These are phyloP conservation scores for Madurella mycetomatis DNA, from an alignment of 2,329 filamentous ascomycete genomes.

Conservation along the genomic window DNA sequence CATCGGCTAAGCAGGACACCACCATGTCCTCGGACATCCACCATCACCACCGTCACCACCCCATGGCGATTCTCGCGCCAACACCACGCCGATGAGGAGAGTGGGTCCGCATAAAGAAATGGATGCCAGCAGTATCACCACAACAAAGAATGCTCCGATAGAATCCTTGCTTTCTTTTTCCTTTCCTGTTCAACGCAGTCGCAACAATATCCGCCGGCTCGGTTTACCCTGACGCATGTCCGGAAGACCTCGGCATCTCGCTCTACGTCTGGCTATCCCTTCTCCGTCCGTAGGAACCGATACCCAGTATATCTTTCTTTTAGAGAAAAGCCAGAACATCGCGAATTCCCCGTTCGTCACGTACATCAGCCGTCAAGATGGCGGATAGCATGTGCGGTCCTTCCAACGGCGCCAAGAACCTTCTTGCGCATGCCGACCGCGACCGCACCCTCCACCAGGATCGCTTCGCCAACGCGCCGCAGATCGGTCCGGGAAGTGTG, in stretches of 20 bases:
- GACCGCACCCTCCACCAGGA: conserved; percentile 72
- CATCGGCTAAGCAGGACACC: background rate
- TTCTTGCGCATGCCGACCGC: conserved; percentile 64
- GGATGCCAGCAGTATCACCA: background rate
- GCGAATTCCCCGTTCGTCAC: background rate
- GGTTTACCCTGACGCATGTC: conserved; percentile 7
- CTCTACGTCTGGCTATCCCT: background rate
- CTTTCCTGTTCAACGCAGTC: conserved; percentile 3
- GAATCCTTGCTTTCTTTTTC: background rate
- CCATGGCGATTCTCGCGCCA: conserved; percentile 7
- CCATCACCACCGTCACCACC: conserved; percentile 5
- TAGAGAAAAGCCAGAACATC: background rate
- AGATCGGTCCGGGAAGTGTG: conserved; percentile 23
- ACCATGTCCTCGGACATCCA: background rate
- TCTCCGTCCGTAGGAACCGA: background rate
- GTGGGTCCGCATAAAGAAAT: conserved; percentile 7
- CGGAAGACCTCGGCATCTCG: conserved; percentile 18
- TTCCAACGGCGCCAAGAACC: conserved; percentile 68
- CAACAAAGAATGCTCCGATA: conserved; percentile 7
- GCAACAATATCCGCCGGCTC: conserved; percentile 1
- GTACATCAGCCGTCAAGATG: conserved; percentile 30
- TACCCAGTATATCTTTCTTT: background rate
- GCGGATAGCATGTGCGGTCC: conserved; percentile 59
- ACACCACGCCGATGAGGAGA: conserved; percentile 2
- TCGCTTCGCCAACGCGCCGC: conserved; percentile 40